A percentile compares a stretch with the other conserved stretches of the same genome.
Evolutionary conservation across 306 rosid species (phyloP).

Genomic region (Alnus rubra): DNA sequence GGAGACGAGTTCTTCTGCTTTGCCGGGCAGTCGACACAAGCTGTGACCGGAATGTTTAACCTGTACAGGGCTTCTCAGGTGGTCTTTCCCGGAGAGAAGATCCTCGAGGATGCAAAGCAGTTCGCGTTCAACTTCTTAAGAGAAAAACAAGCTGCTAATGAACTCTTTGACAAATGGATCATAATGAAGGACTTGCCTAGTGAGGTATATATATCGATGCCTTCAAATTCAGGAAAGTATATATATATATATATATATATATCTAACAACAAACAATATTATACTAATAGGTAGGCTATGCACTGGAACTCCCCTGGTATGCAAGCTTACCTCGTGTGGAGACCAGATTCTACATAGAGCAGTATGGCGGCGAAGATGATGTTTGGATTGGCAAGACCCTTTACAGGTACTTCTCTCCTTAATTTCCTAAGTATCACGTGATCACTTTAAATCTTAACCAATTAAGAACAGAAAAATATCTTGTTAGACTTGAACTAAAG

Average conservation of each 20-base stretch:
- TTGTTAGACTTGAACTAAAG: too few species aligned
- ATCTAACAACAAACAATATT: too few species aligned
- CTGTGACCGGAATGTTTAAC: constrained; percentile 86
- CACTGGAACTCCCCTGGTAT: constrained; percentile 84
- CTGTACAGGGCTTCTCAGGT: constrained; percentile 68
- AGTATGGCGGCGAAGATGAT: constrained; percentile 77
- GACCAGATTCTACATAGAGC: constrained; percentile 75
- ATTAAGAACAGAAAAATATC: too few species aligned
- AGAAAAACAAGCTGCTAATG: constrained; percentile 55
- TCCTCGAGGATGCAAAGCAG: constrained; percentile 61
- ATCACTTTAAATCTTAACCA: too few species aligned
- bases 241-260: too few species aligned
- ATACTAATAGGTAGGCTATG: constrained; percentile 58
- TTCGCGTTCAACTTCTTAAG: constrained; percentile 60
- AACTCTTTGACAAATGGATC: constrained; percentile 87
- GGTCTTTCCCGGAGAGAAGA: constrained; percentile 65
- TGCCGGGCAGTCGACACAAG: constrained; percentile 68
- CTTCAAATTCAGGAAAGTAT: too few species aligned
- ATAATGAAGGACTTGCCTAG: constrained; percentile 71
- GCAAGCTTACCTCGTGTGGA: constrained; percentile 77
- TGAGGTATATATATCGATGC: constrained; percentile 48
- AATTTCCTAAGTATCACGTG: too few species aligned
- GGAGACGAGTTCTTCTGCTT: constrained; percentile 75
- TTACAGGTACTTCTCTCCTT: constrained; percentile 52
- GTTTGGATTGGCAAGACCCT: constrained; percentile 98